Evolutionary conservation across 805 yeast genomes (phyloP).

Genomic region (Clavispora vitiphila): DNA sequence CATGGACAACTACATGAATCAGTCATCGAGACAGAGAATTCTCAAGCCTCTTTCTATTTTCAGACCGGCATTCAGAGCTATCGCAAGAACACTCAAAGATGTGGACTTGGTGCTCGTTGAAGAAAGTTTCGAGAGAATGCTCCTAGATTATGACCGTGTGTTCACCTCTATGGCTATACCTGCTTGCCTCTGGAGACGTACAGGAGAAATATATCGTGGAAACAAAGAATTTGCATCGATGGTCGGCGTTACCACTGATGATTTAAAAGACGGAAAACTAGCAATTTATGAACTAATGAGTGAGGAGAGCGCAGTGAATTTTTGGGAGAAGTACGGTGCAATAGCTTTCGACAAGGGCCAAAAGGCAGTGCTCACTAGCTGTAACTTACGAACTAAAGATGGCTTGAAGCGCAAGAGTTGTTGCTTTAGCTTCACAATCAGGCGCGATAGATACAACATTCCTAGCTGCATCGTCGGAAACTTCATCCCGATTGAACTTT

Average conservation of each 20-base stretch:
- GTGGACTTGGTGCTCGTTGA: conserved; percentile 89
- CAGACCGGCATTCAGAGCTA: conserved; percentile 89
- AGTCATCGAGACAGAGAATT: conserved; percentile 76
- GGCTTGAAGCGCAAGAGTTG: conserved; percentile 78
- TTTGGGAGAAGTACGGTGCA: conserved; percentile 96
- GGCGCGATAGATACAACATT: conserved; percentile 88
- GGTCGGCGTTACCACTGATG: conserved; percentile 87
- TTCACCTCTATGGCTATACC: conserved; percentile 98
- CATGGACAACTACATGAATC: conserved; percentile 90
- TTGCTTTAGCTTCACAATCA: conserved; percentile 89
- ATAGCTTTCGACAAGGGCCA: conserved; percentile 95
- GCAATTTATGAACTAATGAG: conserved; percentile 93
- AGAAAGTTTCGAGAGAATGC: conserved; percentile 90
- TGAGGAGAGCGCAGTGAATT: conserved; percentile 92
- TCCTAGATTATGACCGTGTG: conserved; percentile 88
- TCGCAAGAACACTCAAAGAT: conserved; percentile 84
- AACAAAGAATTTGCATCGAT: conserved; percentile 93
- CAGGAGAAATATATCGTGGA: conserved; percentile 93
- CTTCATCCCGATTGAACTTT: conserved; percentile 72
- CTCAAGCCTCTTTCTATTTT: conserved; percentile 79
- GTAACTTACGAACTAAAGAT: conserved; percentile 78
- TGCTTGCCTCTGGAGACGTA: conserved; percentile 94
- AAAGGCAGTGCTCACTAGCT: conserved; percentile 89
- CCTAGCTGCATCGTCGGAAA: conserved; percentile 96
- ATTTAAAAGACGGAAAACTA: conserved; percentile 82